Evolutionary conservation across 306 rosid species (phyloP), one percentile per base, ranked within the genome.

Genomic region (Rosa lucieae): DNA sequence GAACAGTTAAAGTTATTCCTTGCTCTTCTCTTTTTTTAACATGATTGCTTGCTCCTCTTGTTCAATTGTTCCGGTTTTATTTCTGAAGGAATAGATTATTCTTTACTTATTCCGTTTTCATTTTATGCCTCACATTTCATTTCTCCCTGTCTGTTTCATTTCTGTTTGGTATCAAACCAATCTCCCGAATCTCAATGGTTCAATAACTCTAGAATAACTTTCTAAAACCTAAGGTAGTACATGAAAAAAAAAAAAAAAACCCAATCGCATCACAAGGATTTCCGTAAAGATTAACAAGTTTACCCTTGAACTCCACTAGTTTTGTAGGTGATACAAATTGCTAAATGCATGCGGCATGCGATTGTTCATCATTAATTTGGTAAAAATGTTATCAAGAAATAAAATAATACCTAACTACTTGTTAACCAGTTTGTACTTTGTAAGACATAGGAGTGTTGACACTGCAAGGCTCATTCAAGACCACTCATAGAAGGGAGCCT

Each of bases 321-420:
- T 51, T 73, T 72, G 79, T 18, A 11, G 72, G 48, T 42, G 75
- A 78, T 69, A 70, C 77, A 76, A 72, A 67, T 21, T 32, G 12
- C 32, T 52, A 3, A 29, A 56, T 26, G 70, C 68, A 44, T 9
- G 9, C 10, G 7, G 59, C 26, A 40, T 26, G 73, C 73, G 67
- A 67, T 68, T 78, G 76, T 51, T 87, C 69, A 71, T 65, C 40
- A 56, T 78, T 58, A 10, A 58, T 58, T 58, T 53, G 58, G 65
- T 58, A 77, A 58, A 32, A 59, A 49, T 20, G 56, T 75, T 78
- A 79, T n/a, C 77, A 85, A 79, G 58, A 78, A 86, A 88, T 83
- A 26, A 90, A 87, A 82, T 85, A 90, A 92, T 86, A 70, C 76
- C 86, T 80, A 80, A 39, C 76, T 32, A 55, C 72, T 73, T 49